A percentile compares a stretch with the other conserved stretches of the same genome.
phyloP scores from a whole-genome alignment of 139 green algal genomes.

The Parachlorella kessleri region DNA sequence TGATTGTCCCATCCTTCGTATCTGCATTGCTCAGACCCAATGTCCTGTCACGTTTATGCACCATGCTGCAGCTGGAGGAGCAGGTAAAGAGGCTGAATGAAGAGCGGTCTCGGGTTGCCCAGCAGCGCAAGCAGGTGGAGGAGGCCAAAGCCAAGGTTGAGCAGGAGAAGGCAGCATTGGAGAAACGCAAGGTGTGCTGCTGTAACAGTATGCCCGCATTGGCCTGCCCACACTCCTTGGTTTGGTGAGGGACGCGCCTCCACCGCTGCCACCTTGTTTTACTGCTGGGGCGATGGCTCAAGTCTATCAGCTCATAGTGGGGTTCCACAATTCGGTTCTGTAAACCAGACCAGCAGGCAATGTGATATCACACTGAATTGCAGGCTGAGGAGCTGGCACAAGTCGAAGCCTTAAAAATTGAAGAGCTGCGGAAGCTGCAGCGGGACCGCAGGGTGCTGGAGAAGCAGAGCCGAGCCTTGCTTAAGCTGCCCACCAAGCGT shows the following conservation, averaged over 20 bases:
- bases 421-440: slow-evolving; percentile 57
- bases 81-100: slow-evolving; percentile 18
- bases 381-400: background rate
- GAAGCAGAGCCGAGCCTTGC: slow-evolving; percentile 67
- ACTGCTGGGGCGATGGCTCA: background rate
- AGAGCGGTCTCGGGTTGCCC: slow-evolving; percentile 46
- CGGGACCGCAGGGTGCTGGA: slow-evolving; percentile 75
- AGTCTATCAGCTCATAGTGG: background rate
- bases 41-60: no score
- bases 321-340: background rate
- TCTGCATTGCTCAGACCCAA: no score
- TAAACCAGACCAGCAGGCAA: background rate
- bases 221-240: no score
- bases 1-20: no score
- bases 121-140: slow-evolving; percentile 68
- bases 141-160: slow-evolving; percentile 55
- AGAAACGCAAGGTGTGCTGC: slow-evolving; percentile 60
- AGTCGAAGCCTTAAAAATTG: slow-evolving; percentile 49
- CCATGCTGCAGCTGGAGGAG: slow-evolving; percentile 35
- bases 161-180: slow-evolving; percentile 60
- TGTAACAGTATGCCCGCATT: no score
- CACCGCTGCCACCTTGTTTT: no score
- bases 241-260: no score
- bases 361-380: background rate
- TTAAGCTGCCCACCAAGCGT: slow-evolving; percentile 81